Evolutionary conservation across 441 rosid species (phyloP), one percentile per base, ranked within the genome.

Genomic region (Capsella rubella): DNA sequence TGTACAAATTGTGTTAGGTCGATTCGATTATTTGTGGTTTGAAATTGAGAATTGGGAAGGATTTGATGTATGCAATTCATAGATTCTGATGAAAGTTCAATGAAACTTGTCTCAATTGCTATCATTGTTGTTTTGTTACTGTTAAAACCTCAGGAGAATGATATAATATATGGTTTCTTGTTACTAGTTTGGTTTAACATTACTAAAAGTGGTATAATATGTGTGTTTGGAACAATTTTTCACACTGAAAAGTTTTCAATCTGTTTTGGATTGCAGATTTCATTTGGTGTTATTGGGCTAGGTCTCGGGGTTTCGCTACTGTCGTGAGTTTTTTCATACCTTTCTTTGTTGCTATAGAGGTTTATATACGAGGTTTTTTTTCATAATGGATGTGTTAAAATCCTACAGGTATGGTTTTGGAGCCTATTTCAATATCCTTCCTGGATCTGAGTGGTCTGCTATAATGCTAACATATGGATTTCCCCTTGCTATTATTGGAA

Each of bases 381-480:
- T 43, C 47, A 11, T 67, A 27, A 3, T 67, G 28, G 40, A 69
- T 72, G 60, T 62, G 47, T 80, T 29, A 4, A 31, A 50, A 53
- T 14, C 69, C 6, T 80, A 28, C 82, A 95, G 99, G 74, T 91
- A 92, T 43, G 99, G 97, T 69, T 92, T 95, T 72, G 96, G 98
- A 21, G 99, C 99, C 0, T 95, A 95, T 69, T 95, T 95, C 64
- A 95, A 86, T 73, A 81, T 95, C 79, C 89, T 95, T 28, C 97
- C 98, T 1, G 98, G 99, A 73, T 87, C 99, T 31, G 99, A 95
- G 71, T 92, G 99, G 99, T 90, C 99, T 0, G 99, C 97, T 3
- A 18, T 95, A 47, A 90, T 92, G 98, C 82, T 95, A 35, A 95
- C 99, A 3, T 95, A 92, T 83, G 96, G 99, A 35, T 95, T 95